phyloP scores from a whole-genome alignment of 305 asterid species.

The Nicotiana rustica region DNA sequence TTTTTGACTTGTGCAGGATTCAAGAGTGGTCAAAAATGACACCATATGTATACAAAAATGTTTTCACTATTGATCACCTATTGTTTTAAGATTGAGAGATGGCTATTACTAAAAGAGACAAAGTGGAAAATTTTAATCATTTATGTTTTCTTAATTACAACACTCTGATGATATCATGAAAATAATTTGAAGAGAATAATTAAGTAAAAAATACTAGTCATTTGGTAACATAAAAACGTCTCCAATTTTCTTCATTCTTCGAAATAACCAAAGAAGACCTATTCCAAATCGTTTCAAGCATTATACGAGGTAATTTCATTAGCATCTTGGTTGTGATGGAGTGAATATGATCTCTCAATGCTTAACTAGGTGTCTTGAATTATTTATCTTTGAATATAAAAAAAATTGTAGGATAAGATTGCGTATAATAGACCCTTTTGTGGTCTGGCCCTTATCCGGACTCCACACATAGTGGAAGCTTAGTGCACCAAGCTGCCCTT shows the following conservation, averaged over 20 bases:
- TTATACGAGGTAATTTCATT: too few relatives aligned
- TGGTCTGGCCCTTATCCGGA: accelerated
- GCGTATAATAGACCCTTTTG: too few relatives aligned
- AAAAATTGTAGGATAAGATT: too few relatives aligned
- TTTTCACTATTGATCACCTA: background rate
- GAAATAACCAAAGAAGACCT: background rate
- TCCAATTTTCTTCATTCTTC: background rate
- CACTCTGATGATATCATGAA: background rate
- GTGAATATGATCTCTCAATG: too few relatives aligned
- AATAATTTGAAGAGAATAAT: background rate
- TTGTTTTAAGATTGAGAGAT: constrained; percentile 1
- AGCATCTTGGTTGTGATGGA: too few relatives aligned
- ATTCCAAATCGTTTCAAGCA: background rate
- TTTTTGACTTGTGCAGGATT: background rate
- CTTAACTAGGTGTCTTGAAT: too few relatives aligned
- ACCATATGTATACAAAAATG: background rate
- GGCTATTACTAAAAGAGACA: background rate
- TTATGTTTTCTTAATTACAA: background rate
- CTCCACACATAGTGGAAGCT: too few relatives aligned
- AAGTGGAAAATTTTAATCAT: background rate
- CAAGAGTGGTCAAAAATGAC: background rate
- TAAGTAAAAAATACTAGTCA: background rate
- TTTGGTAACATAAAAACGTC: background rate
- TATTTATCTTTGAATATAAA: too few relatives aligned
- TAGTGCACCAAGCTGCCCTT: too few relatives aligned